These are phyloP conservation scores for Alternaria sp. DNA, from an alignment of 2,329 filamentous ascomycete genomes.

Conservation along the genomic window DNA sequence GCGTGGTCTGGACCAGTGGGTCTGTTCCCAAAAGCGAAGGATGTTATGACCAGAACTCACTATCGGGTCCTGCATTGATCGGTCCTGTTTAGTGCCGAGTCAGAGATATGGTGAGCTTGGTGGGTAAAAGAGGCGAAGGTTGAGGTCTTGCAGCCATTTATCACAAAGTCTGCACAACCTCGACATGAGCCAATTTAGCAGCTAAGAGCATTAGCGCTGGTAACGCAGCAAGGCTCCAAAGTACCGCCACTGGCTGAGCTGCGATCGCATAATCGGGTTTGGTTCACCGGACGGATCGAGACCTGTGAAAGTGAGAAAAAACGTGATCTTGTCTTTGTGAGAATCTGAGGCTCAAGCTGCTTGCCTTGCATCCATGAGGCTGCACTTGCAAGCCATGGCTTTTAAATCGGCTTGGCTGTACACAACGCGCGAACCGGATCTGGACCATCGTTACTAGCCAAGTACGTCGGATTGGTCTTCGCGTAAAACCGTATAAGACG, in stretches of 20 bases:
- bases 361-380: neutral
- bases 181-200: neutral
- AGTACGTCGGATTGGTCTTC: neutral
- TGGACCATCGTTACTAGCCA: neutral
- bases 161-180: slow-evolving; percentile 8
- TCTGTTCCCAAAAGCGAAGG: neutral
- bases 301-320: neutral
- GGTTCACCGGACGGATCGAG: neutral
- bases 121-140: neutral
- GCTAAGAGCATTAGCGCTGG: slow-evolving; percentile 2
- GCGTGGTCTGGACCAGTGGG: neutral
- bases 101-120: neutral
- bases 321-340: neutral
- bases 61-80: slow-evolving; percentile 3
- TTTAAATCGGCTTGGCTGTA: slow-evolving; percentile 1
- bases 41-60: neutral
- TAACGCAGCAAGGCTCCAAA: neutral
- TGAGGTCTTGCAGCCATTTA: neutral
- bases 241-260: slow-evolving; percentile 1
- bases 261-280: neutral
- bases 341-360: neutral
- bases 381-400: neutral
- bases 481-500: neutral
- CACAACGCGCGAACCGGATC: neutral
- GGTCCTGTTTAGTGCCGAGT: neutral